Conservation (phyloP, 1,284 basidiomycete genomes). For the Ceratobasidium sp. region DNA sequence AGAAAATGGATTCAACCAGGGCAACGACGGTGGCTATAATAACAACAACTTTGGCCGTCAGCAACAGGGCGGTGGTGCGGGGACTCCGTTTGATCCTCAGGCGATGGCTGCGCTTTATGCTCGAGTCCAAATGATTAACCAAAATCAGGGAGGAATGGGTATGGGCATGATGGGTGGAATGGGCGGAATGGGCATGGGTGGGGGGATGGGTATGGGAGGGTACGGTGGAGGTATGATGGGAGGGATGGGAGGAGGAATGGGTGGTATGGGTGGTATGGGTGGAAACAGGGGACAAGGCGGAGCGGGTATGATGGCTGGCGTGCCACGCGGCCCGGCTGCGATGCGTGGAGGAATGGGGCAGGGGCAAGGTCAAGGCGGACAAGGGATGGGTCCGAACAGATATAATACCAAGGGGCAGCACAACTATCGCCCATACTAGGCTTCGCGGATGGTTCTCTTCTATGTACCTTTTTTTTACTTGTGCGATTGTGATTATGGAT, state of each 20-base stretch:
- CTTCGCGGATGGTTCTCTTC: not conserved
- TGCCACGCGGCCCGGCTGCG: constrained; percentile 59
- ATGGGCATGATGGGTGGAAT: constrained; percentile 59
- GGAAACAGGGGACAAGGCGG: constrained; percentile 51
- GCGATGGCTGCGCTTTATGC: constrained; percentile 83
- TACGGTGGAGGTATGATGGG: constrained; percentile 59
- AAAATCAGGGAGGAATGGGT: constrained; percentile 56
- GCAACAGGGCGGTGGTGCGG: constrained; percentile 50
- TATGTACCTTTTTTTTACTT: constrained; percentile 36
- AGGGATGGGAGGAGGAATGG: constrained; percentile 51
- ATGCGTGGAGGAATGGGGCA: constrained; percentile 57
- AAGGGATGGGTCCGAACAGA: constrained; percentile 60
- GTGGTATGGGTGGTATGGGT: constrained; percentile 50
- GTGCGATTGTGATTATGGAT: not conserved
- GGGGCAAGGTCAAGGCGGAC: constrained; percentile 51
- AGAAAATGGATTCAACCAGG: constrained; percentile 58
- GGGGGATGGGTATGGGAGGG: constrained; percentile 62
- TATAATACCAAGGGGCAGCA: constrained; percentile 78
- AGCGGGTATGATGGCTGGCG: constrained; percentile 43
- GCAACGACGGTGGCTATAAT: constrained; percentile 42
- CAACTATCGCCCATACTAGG: constrained; percentile 77
- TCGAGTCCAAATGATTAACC: constrained; percentile 68
- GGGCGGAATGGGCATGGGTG: constrained; percentile 59
- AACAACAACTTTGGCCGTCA: constrained; percentile 48
- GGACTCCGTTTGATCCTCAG: constrained; percentile 81